Base-by-base conservation (phyloP, 83 land plant species). In the Isoetes engelmannii region DNA sequence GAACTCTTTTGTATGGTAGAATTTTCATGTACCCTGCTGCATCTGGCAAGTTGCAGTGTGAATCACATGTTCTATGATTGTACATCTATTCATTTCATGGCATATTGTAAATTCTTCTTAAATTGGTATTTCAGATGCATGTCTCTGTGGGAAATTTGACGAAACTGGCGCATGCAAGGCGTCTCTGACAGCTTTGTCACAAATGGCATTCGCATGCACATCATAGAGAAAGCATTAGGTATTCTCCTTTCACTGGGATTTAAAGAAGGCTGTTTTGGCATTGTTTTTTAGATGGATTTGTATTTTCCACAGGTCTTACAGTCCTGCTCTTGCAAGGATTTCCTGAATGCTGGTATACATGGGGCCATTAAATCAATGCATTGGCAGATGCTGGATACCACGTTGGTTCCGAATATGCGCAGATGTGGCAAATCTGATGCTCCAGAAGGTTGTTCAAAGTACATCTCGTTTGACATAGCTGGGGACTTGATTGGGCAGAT, bases 321-420 rank as follows among this genome's bases (percentile, higher is more conserved):
- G 78, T 88, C 18, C 79, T 88, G 53, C 73, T 85, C 68, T 12
- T 88, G 62, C 92, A 88, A 41, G 92, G 92, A 57, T 88, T 85
- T 69, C 92, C 89, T 12, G 88, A 88, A 17, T 72, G 79, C 67
- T 88, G 92, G 92, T 88, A 85, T 80, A 58, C 85, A 7, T 88
- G 92, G 92, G 78, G 86, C 47, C 79, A 83, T 77, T 87, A 88
- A 80, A 81, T 88, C 47, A 48, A 19, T 54, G 73, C 69, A 49
- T 65, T 88, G 13, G 79, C 87, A 13, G 63, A 58, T 59, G 77
- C 69, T 9, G 92, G 89, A 58, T 85, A 77, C 76, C 83, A 80
- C 28, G 82, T 75, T 88, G 0, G 89, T 84, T n/a, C 92, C 85
- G 10, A 86, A 85, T 68, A 60, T 85, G 69, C 81, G 92, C 7